Evolutionary conservation across 192 early-diverging fungal species (phyloP).

Genomic region (Entomortierella beljakovae): DNA sequence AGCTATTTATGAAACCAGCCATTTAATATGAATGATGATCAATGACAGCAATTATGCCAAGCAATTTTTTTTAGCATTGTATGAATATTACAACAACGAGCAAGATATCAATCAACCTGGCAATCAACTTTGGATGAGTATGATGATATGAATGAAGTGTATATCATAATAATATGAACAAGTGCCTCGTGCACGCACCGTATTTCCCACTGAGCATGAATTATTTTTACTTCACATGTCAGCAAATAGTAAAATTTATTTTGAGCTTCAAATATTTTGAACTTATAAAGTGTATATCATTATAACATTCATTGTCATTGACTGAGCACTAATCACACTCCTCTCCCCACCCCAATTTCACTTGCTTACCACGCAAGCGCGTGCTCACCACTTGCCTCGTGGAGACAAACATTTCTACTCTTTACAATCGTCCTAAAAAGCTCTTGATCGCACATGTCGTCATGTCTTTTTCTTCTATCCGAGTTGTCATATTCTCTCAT

Average conservation of each 20-base stretch:
- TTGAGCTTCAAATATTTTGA: neutral
- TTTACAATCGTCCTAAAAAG: too few relatives aligned
- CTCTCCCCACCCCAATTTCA: neutral
- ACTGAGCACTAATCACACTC: neutral
- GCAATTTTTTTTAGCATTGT: too few relatives aligned
- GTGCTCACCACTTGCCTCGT: neutral
- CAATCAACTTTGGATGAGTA: too few relatives aligned
- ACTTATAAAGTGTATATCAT: neutral
- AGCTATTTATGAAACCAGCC: too few relatives aligned
- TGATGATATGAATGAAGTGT: too few relatives aligned
- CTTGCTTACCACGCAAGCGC: neutral
- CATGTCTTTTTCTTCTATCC: too few relatives aligned
- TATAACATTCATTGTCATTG: neutral
- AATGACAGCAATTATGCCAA: too few relatives aligned
- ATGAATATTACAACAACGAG: too few relatives aligned
- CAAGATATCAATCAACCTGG: too few relatives aligned
- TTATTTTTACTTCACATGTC: neutral
- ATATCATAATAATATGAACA: neutral
- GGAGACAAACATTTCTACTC: too few relatives aligned
- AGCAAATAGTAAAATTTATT: neutral
- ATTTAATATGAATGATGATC: too few relatives aligned
- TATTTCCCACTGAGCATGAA: neutral
- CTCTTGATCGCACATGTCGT: neutral
- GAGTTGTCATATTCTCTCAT: too few relatives aligned
- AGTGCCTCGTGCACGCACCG: constrained; percentile 9